Evolutionary conservation across 805 yeast genomes (phyloP), one percentile per base, ranked within the genome.

Genomic region (Metschnikowia kunwiensis): DNA sequence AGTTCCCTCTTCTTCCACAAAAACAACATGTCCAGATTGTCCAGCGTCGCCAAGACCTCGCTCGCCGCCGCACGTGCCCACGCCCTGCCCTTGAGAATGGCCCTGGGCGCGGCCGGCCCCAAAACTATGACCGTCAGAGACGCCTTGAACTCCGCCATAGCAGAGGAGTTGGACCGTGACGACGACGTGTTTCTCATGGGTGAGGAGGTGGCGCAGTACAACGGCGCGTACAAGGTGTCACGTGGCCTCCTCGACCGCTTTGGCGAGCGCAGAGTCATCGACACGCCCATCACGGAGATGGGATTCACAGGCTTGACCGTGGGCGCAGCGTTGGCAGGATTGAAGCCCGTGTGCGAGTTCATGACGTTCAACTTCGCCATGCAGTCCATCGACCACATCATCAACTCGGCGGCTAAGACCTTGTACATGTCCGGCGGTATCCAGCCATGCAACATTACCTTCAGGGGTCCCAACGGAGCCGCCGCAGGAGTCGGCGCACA

Each of bases 401-500:
- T 93, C 69, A 93, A 93, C 78, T 89, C 97, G 40, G 97, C 97
- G 36, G 99, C 97, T 47, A 93, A 91, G 77, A 93, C 98, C 33
- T 87, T 80, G 68, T 93, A 93, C 75, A 93, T 93, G 99, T 86
- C 96, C 47, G 99, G 99, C 65, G 99, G 99, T 75, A 85, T 81
- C 47, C 96, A 89, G 70, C 91, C 91, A 46, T 89, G 97, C 75
- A 89, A 86, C 70, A 86, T 91, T 60, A 89, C 95, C 37, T 93
- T 93, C 77, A 83, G 99, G 72, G 99, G 99, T 58, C 97, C 99
- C 45, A 93, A 93, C 68, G 99, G 98, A 69, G 96, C 98, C 32
- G 96, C 98, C 53, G 97, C 97, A 32, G 97, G 97, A 78, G 98
- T 93, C 53, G 99, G 79, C 55, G 99, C 99, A 42, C 99, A 93